These are phyloP conservation scores for Sophora flavescens DNA, from an alignment of 306 rosid genomes.

Conservation along the genomic window DNA sequence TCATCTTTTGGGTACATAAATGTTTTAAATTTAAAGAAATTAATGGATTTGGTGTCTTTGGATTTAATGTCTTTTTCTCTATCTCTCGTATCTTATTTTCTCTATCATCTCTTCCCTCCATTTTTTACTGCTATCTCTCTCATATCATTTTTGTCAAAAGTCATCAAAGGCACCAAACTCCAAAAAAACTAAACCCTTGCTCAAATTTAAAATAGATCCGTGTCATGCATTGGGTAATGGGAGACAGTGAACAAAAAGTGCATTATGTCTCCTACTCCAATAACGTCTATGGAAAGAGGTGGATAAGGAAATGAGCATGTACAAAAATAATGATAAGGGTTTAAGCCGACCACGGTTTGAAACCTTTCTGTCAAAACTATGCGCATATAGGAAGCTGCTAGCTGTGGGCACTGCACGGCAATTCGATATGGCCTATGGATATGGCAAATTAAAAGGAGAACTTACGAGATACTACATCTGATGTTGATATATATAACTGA, in stretches of 20 bases:
- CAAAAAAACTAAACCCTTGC: no score
- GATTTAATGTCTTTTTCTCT: no score
- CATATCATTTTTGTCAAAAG: no score
- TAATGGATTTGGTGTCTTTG: no score
- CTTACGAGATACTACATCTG: background rate
- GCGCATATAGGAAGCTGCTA: conserved; percentile 26
- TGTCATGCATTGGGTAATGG: background rate
- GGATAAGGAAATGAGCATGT: background rate
- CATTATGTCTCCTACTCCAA: background rate
- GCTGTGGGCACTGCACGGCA: background rate
- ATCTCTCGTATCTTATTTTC: no score
- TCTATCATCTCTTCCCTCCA: no score
- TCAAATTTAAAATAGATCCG: no score
- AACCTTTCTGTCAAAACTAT: background rate
- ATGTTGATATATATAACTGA: background rate
- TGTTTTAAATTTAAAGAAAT: no score
- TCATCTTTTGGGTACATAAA: no score
- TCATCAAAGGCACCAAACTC: no score
- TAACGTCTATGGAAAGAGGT: background rate
- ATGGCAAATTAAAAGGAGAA: background rate
- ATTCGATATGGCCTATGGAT: conserved; percentile 28
- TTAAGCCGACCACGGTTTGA: conserved; percentile 51
- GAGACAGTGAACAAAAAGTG: background rate
- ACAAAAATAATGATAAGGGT: background rate
- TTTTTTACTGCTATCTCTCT: no score